Percentiles rank a stretch among this genome's conserved stretches.
These are phyloP conservation scores for Pyricularia pennisetigena DNA, from an alignment of 2,329 filamentous ascomycete species.

Conservation along the genomic window DNA sequence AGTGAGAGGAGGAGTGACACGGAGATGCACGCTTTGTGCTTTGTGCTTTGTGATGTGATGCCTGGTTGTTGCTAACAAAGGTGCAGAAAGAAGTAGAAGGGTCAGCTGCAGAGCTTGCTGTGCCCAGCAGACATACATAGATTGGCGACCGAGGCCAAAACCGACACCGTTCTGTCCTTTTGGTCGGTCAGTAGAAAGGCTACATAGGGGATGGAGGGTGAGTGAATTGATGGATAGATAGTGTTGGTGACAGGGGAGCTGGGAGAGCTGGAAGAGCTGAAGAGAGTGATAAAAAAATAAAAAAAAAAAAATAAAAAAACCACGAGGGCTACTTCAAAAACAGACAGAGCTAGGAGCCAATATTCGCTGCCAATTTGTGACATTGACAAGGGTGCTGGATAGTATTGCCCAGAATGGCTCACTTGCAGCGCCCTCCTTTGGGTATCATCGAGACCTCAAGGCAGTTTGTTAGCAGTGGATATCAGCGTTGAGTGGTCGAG, in stretches of 20 bases:
- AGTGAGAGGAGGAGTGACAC: neutral
- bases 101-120: neutral
- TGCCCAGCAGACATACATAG: neutral
- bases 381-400: neutral
- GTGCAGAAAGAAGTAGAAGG: neutral
- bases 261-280: neutral
- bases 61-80: neutral
- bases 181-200: too few species aligned
- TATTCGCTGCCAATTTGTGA: neutral
- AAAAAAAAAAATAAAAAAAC: neutral
- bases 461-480: too few species aligned
- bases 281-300: too few species aligned
- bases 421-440: neutral
- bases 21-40: neutral
- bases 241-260: neutral
- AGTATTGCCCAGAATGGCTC: neutral
- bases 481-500: too few species aligned
- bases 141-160: neutral
- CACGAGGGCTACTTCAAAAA: neutral
- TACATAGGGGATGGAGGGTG: neutral
- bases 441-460: neutral
- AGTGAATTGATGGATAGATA: neutral
- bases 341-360: neutral
- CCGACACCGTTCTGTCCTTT: neutral
- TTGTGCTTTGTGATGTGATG: neutral